Conservation (phyloP, 495 filamentous ascomycete genomes). For the Podospora australis region DNA sequence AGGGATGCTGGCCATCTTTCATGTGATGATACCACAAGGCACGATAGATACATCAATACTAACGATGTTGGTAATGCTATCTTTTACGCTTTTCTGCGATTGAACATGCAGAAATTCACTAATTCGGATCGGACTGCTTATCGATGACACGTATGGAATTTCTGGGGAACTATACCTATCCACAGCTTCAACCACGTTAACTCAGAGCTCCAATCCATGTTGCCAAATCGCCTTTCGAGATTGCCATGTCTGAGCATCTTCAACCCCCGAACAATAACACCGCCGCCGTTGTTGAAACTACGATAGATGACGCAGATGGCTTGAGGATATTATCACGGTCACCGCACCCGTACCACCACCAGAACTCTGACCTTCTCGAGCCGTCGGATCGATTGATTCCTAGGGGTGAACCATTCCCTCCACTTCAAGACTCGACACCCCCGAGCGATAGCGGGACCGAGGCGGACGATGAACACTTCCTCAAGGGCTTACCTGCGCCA, state of each 20-base stretch:
- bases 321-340: slow-evolving; percentile 60
- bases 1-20: too few species aligned
- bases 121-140: too few species aligned
- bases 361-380: slow-evolving; percentile 43
- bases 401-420: slow-evolving; percentile 6
- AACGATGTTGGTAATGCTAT: too few species aligned
- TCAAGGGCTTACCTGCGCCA: slow-evolving; percentile 76
- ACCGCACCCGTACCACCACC: slow-evolving; percentile 69
- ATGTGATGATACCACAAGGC: too few species aligned
- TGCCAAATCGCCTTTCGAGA: slow-evolving; percentile 7
- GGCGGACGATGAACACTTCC: slow-evolving; percentile 78
- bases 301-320: slow-evolving; percentile 17
- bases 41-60: too few species aligned
- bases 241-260: slow-evolving; percentile 35
- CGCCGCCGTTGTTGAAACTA: slow-evolving; percentile 12
- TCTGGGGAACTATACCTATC: too few species aligned
- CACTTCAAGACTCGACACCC: slow-evolving; percentile 43
- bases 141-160: too few species aligned
- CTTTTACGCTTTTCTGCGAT: too few species aligned
- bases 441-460: slow-evolving; percentile 86
- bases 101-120: too few species aligned
- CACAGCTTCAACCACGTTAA: too few species aligned
- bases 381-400: slow-evolving; percentile 27
- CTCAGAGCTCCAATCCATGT: too few species aligned
- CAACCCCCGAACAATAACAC: slow-evolving; percentile 19